Evolutionary conservation across 192 early-diverging fungal genomes (phyloP), one percentile per base, ranked within the genome.

Genomic region (Pilaira anomala): DNA sequence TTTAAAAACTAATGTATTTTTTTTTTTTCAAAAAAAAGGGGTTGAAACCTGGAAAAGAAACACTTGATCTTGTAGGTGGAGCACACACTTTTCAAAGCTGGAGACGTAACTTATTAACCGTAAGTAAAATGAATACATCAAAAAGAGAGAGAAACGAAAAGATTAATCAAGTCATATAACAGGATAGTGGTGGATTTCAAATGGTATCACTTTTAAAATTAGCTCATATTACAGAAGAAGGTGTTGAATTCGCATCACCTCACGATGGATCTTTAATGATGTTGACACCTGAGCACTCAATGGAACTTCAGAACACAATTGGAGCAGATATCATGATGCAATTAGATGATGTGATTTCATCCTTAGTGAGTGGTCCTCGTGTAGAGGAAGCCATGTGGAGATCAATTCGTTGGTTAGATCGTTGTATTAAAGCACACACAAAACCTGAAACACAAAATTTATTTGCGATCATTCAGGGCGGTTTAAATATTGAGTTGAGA

Each of bases 291-390:
- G 90, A 94, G 53, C 86, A 91, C 71, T 94, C 92, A 8, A 91
- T 94, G 67, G 83, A 81, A 3, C 68, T 94, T 68, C 92, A 94
- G 66, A 94, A 94, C 74, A 81, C 87, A 7, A 91, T 93, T 66
- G 92, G 89, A 28, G 88, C 90, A 1, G 92, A 92, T 65, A 92
- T 94, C 19, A 91, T 94, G 82, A 94, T 94, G 92, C 92, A 94
- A 67, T 74, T 94, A 64, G 92, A 94, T 65, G 92, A 94, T 70
- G 92, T 94, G 2, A 88, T 94, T 2, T 91, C 90, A 2, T 91
- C 90, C 46, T 66, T 94, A 48, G 87, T 87, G 1, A 88, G 85
- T 11, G 90, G 92, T 3, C 81, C 87, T 13, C 81, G 92, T 54
- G 88, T 94, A 2, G 92, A 92, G 66, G 92, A 94, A 71, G 92